Conservation (phyloP, 768 basidiomycete genomes). For the Serendipita indica region DNA sequence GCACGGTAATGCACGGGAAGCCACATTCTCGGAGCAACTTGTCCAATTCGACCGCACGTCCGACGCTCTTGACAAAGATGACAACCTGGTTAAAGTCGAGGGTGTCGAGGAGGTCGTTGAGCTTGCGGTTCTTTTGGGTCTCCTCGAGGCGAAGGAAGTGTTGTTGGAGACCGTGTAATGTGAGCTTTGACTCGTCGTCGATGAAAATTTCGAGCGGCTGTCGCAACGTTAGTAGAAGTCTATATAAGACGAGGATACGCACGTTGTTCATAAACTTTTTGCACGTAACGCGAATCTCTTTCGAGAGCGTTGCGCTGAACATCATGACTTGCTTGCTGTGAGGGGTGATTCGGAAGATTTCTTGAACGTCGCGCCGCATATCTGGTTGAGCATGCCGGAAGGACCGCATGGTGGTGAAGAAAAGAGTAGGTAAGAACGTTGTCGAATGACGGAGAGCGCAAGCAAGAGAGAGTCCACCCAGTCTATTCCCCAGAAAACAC, state of each 20-base stretch:
- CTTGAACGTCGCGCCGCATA: constrained; percentile 99
- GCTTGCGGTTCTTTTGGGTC: constrained; percentile 85
- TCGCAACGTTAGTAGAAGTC: constrained; percentile 8
- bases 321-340: constrained; percentile 99
- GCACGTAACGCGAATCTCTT: constrained; percentile 94
- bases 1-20: constrained; percentile 96
- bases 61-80: constrained; percentile 97
- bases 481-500: not conserved
- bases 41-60: constrained; percentile 91
- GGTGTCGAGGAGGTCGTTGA: constrained; percentile 88
- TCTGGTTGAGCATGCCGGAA: constrained; percentile 33
- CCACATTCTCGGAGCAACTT: constrained; percentile 92
- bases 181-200: constrained; percentile 97
- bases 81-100: constrained; percentile 99
- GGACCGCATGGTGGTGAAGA: constrained; percentile 20
- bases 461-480: constrained; percentile 21
- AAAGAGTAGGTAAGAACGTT: constrained; percentile 25
- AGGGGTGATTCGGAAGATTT: constrained; percentile 96
- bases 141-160: constrained; percentile 98
- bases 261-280: constrained; percentile 99
- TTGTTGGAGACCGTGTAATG: constrained; percentile 94
- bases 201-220: constrained; percentile 99
- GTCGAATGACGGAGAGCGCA: constrained; percentile 27
- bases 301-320: constrained; percentile 96
- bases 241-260: constrained; percentile 23